These are phyloP conservation scores for Trichophyton simii DNA, from an alignment of 2,329 filamentous ascomycete species.

Conservation along the genomic window DNA sequence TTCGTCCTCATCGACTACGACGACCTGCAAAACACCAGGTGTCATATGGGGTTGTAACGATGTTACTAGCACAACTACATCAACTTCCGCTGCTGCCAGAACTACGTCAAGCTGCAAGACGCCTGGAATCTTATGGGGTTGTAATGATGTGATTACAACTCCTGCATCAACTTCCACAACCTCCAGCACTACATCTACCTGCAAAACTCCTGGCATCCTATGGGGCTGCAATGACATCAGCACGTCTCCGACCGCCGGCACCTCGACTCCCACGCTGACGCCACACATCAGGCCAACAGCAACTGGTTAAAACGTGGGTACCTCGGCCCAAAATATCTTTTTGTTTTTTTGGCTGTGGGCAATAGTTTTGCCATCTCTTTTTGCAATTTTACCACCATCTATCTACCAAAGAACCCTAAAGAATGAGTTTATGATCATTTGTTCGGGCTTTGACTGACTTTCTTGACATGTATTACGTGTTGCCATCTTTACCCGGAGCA, in stretches of 20 bases:
- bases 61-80: constrained; percentile 21
- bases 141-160: constrained; percentile 31
- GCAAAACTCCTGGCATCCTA: constrained; percentile 43
- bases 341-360: not conserved
- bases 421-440: not conserved
- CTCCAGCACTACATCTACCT: constrained; percentile 20
- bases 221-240: constrained; percentile 42
- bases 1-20: constrained; percentile 8
- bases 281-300: not conserved
- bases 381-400: not conserved
- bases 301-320: not conserved
- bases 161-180: constrained; percentile 12
- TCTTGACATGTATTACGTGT: not conserved
- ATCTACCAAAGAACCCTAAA: not conserved
- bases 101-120: constrained; percentile 31
- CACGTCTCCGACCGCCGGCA: constrained; percentile 20
- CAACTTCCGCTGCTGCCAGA: constrained; percentile 5
- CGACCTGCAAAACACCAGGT: constrained; percentile 40
- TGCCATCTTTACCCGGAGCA: not conserved
- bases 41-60: constrained; percentile 46
- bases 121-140: constrained; percentile 48
- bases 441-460: not conserved
- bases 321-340: not conserved
- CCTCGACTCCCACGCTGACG: constrained; percentile 19
- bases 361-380: not conserved